Evolutionary conservation across 2,329 filamentous ascomycete species (phyloP).

Genomic region (Xylariaceae sp.): DNA sequence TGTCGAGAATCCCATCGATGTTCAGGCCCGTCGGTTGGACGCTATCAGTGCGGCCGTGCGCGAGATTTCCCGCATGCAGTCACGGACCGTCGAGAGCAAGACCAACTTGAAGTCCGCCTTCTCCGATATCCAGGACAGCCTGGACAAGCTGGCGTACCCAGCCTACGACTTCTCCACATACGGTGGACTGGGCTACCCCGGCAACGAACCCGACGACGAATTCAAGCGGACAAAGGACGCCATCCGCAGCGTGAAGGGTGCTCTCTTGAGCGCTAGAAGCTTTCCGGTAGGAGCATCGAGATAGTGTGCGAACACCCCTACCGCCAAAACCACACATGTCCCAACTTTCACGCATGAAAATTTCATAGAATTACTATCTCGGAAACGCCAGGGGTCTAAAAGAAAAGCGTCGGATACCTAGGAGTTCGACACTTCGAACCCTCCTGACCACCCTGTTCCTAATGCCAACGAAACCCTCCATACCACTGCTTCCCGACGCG

Average conservation of each 20-base stretch:
- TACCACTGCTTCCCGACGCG: neutral
- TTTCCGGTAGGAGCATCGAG: slow-evolving; percentile 50
- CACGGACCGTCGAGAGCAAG: slow-evolving; percentile 43
- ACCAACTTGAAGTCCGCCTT: slow-evolving; percentile 49
- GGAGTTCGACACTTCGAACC: neutral
- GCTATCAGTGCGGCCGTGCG: slow-evolving; percentile 40
- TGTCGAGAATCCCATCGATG: slow-evolving; percentile 31
- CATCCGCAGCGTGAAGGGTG: slow-evolving; percentile 73
- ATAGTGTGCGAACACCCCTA: slow-evolving; percentile 21
- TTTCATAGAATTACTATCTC: neutral
- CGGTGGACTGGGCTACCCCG: slow-evolving; percentile 30
- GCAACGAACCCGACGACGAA: slow-evolving; percentile 60
- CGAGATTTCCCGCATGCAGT: slow-evolving; percentile 40
- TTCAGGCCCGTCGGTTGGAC: slow-evolving; percentile 40
- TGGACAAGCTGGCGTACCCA: slow-evolving; percentile 55
- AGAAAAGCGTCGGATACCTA: neutral
- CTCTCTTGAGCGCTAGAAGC: slow-evolving; percentile 67
- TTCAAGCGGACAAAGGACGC: slow-evolving; percentile 67
- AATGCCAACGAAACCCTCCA: neutral
- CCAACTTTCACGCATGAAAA: neutral
- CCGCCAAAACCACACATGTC: neutral
- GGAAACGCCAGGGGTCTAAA: neutral
- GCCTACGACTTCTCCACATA: slow-evolving; percentile 40
- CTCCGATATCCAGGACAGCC: slow-evolving; percentile 58
- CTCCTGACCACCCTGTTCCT: neutral